Evolutionary conservation across 345 rosid genomes (phyloP), one percentile per base, ranked within the genome.

Genomic region (Theobroma cacao): DNA sequence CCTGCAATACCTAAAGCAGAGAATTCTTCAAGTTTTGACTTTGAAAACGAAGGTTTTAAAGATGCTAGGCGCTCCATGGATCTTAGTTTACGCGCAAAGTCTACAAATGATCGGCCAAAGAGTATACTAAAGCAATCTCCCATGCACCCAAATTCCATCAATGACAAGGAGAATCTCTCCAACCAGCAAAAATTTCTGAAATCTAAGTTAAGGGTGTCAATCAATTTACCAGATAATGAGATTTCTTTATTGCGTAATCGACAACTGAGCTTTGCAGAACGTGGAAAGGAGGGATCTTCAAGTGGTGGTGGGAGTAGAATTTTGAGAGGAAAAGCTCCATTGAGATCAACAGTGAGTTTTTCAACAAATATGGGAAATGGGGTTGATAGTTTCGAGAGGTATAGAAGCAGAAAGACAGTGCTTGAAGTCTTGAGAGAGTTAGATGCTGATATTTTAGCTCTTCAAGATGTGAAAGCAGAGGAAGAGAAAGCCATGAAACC

Each of bases 401-500:
- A 34, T 41, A 83, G 82, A 50, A 86, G 86, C 76, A 86, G 85
- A 1, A 87, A 90, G 84, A 90, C 93, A 36, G 90, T 90, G 34
- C 79, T 90, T 2, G 97, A 93, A 72, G 98, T 95, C 28, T 77
- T 95, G 83, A 82, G 86, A 71, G 99, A 95, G 77, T 74, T 93
- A 76, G 94, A 89, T 75, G 97, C 94, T 11, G 99, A 95, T 79
- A 89, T 95, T 36, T 66, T 95, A 72, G 99, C 99, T 50, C 80
- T 95, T 72, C 99, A 95, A 82, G 97, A 92, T 77, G 99, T 93
- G 64, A 95, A 91, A 82, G 99, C 99, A 15, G 97, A 95, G 90
- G 99, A 93, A 62, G 93, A 91, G 81, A 93, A 89, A 82, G 89
- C 56, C 20, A 95, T 95, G 99, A 89, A 89, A 79, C 99, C 98